Conservation (phyloP, 1,284 basidiomycete species). For the Trichosporon asahii region DNA sequence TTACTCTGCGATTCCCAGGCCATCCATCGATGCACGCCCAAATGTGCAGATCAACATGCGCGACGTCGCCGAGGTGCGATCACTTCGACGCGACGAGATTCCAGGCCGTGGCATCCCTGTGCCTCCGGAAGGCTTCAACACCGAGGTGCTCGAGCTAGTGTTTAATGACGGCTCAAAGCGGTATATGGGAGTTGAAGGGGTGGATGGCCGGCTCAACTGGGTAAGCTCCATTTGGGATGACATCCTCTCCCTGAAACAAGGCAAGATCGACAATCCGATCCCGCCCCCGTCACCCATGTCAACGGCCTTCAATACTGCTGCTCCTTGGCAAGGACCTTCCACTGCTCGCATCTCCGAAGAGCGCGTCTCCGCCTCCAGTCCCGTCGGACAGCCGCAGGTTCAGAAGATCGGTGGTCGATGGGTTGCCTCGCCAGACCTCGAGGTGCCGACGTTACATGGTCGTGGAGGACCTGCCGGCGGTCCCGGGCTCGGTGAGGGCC, state of each 20-base stretch:
- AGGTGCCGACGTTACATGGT: background rate
- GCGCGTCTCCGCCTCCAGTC: background rate
- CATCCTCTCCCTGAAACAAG: constrained; percentile 6
- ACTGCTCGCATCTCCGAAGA: constrained; percentile 2
- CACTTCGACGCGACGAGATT: constrained; percentile 42
- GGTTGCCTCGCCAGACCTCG: constrained; percentile 31
- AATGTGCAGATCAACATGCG: constrained; percentile 39
- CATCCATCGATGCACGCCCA: constrained; percentile 22
- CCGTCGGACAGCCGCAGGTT: constrained; percentile 24
- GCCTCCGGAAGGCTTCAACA: constrained; percentile 39
- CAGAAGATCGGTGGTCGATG: constrained; percentile 47
- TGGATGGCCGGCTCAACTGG: constrained; percentile 42
- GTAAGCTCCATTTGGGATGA: constrained; percentile 42
- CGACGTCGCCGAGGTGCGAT: constrained; percentile 42
- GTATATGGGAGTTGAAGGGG: constrained; percentile 46
- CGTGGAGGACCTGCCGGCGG: background rate
- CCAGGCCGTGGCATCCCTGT: constrained; percentile 37
- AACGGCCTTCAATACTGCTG: background rate
- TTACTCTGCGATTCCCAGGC: constrained; percentile 31
- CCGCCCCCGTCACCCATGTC: constrained; percentile 4
- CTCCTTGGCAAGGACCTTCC: background rate
- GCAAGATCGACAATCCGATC: constrained; percentile 8
- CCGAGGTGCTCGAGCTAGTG: constrained; percentile 44
- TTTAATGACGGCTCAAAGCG: constrained; percentile 40
- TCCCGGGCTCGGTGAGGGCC: background rate